Evolutionary conservation across 176 grass and related monocot genomes (phyloP).

Genomic region (Paspalum vaginatum): DNA sequence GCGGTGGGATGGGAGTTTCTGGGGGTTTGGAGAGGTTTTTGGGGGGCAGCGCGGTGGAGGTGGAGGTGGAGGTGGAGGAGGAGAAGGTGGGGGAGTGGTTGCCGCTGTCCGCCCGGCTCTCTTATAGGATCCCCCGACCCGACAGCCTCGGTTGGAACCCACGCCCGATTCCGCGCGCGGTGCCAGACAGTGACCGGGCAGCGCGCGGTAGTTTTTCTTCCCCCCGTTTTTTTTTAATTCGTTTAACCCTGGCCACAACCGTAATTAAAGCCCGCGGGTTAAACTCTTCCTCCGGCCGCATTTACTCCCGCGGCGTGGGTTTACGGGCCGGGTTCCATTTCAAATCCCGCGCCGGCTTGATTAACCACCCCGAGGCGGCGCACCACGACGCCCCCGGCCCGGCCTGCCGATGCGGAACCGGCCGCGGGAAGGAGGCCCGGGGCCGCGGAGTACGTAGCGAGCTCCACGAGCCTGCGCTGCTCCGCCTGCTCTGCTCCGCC

Average conservation of each 20-base stretch:
- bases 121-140: conserved; percentile 54
- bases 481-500: background rate
- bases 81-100: background rate
- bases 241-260: background rate
- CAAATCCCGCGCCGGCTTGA: conserved; percentile 40
- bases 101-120: conserved; percentile 33
- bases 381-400: too few relatives aligned
- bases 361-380: conserved; percentile 44
- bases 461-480: background rate
- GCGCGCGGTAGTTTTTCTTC: conserved; percentile 19
- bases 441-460: too few relatives aligned
- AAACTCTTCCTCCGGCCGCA: conserved; percentile 11
- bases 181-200: background rate
- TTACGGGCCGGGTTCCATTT: conserved; percentile 40
- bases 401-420: too few relatives aligned
- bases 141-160: conserved; percentile 52
- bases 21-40: conserved; percentile 58
- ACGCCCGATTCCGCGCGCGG: conserved; percentile 52
- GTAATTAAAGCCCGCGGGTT: conserved; percentile 37
- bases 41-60: background rate
- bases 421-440: too few relatives aligned
- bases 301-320: conserved; percentile 43
- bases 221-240: background rate
- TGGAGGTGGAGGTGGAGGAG: conserved; percentile 20
- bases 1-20: conserved; percentile 44